phyloP scores from a whole-genome alignment of 345 rosid species.

The Abelmoschus esculentus region DNA sequence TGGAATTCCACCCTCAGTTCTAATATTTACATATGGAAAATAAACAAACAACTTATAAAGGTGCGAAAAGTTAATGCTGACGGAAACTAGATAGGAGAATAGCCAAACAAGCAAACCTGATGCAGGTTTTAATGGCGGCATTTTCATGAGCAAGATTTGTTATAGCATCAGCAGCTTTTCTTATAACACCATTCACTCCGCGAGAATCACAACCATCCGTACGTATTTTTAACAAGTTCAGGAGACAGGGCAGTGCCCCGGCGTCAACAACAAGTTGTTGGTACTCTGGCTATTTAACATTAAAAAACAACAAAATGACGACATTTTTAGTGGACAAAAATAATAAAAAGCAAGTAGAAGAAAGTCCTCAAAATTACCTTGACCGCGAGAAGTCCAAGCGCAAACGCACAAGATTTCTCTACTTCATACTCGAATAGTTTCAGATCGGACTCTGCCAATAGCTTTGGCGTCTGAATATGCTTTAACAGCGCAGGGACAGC shows the following conservation, averaged over 20 bases:
- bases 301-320: background rate
- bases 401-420: conserved; percentile 49
- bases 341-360: background rate
- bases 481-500: conserved; percentile 52
- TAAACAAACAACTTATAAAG: conserved; percentile 1
- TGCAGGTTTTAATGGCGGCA: conserved; percentile 40
- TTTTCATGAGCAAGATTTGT: conserved; percentile 73
- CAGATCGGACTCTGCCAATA: background rate
- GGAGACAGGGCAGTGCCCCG: conserved; percentile 58
- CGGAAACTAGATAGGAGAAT: background rate
- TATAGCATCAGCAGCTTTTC: conserved; percentile 74
- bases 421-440: conserved; percentile 38
- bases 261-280: conserved; percentile 65
- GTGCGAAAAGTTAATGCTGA: background rate
- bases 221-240: conserved; percentile 44
- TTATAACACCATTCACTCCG: conserved; percentile 32
- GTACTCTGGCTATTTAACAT: conserved; percentile 44
- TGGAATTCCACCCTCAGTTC: conserved; percentile 67
- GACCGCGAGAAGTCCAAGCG: conserved; percentile 54
- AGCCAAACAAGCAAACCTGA: conserved; percentile 37
- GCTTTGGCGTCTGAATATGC: conserved; percentile 35
- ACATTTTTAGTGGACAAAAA: background rate
- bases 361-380: background rate
- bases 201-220: conserved; percentile 18
- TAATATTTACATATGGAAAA: conserved; percentile 3